A percentile compares a stretch with the other conserved stretches of the same genome.
These are phyloP conservation scores for Sclerotinia minor DNA, from an alignment of 2,329 filamentous ascomycete species.

Conservation along the genomic window DNA sequence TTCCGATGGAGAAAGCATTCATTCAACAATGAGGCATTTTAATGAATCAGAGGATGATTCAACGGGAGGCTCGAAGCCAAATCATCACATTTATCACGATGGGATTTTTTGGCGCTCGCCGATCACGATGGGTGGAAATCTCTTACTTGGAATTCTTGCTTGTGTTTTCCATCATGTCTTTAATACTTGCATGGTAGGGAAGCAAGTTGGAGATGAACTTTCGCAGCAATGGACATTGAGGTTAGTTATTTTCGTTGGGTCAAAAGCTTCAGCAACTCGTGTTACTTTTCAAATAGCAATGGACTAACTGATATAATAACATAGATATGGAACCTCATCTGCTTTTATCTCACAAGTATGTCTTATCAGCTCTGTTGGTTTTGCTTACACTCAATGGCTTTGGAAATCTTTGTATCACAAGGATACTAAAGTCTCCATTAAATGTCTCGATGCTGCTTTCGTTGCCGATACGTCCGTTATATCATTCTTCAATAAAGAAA, in stretches of 20 bases:
- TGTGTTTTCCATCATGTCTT: constrained; percentile 27
- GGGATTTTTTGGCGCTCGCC: constrained; percentile 30
- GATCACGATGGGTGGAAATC: constrained; percentile 25
- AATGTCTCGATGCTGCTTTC: constrained; percentile 29
- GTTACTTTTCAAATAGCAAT: not conserved
- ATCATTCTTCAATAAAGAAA: constrained; percentile 27
- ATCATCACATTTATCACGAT: constrained; percentile 5
- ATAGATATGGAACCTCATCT: constrained; percentile 28
- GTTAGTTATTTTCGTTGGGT: not conserved
- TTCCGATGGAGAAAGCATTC: not conserved
- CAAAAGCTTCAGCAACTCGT: not conserved
- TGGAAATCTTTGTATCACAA: constrained; percentile 28
- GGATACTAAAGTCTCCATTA: constrained; percentile 24
- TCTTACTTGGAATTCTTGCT: constrained; percentile 26
- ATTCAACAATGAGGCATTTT: not conserved
- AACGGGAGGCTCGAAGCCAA: not conserved
- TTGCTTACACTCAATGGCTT: constrained; percentile 30
- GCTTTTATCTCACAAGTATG: constrained; percentile 27
- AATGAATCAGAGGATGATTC: not conserved
- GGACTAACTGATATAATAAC: not conserved
- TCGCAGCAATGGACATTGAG: constrained; percentile 28
- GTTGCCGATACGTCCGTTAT: constrained; percentile 22
- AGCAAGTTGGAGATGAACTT: constrained; percentile 26
- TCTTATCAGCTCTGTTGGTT: constrained; percentile 25
- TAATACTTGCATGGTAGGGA: constrained; percentile 23